phyloP scores from a whole-genome alignment of 1,284 basidiomycete genomes.

The Neolentinus lepideus region DNA sequence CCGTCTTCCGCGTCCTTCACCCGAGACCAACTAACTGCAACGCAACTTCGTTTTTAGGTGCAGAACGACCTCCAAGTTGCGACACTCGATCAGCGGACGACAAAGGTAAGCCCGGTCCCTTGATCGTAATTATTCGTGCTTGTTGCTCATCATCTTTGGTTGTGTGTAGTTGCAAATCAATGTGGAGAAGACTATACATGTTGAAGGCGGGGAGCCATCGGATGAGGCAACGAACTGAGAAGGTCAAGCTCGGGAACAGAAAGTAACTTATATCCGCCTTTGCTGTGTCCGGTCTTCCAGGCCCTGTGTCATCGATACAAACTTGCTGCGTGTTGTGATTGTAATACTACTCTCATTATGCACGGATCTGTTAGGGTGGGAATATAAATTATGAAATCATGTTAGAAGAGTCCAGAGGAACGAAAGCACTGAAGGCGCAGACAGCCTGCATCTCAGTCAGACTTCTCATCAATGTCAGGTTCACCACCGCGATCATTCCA shows the following conservation, averaged over 20 bases:
- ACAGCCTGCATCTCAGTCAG: too few relatives aligned
- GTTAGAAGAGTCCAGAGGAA: too few relatives aligned
- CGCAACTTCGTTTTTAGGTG: neutral
- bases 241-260: neutral
- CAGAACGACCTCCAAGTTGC: neutral
- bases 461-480: too few relatives aligned
- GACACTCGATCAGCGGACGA: neutral
- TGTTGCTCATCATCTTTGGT: neutral
- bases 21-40: neutral
- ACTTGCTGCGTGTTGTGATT: too few relatives aligned
- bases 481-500: neutral
- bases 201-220: neutral
- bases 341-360: too few relatives aligned
- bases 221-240: neutral
- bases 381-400: too few relatives aligned
- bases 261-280: neutral
- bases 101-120: neutral
- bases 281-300: too few relatives aligned
- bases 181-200: conserved; percentile 15
- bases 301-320: too few relatives aligned
- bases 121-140: neutral
- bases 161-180: conserved; percentile 17
- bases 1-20: neutral
- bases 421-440: too few relatives aligned
- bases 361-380: too few relatives aligned